phyloP scores from a whole-genome alignment of 768 basidiomycete genomes.

The Lactarius sp. region DNA sequence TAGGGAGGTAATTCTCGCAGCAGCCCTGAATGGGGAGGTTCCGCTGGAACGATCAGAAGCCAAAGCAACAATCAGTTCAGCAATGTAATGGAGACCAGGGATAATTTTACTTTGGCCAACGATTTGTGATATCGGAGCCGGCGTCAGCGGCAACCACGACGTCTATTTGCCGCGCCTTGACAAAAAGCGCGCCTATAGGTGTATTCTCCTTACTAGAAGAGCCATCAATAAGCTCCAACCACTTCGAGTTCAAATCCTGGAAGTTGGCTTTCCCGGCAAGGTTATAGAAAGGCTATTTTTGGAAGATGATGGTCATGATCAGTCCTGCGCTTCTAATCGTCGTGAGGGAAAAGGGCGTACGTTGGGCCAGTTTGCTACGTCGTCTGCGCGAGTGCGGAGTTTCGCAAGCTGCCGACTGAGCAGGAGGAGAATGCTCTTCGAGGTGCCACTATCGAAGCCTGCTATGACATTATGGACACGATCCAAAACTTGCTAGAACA shows the following conservation, averaged over 20 bases:
- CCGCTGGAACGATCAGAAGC: constrained; percentile 38
- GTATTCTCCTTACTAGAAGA: constrained; percentile 65
- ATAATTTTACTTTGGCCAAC: constrained; percentile 60
- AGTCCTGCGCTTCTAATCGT: neutral
- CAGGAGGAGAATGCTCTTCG: constrained; percentile 43
- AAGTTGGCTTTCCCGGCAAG: constrained; percentile 43
- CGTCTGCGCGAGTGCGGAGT: constrained; percentile 48
- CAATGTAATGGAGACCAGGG: neutral
- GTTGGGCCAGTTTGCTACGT: constrained; percentile 69
- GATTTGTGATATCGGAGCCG: constrained; percentile 49
- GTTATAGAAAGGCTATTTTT: constrained; percentile 43
- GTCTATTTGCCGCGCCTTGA: constrained; percentile 64
- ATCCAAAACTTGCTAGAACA: constrained; percentile 46
- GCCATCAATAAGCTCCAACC: constrained; percentile 67
- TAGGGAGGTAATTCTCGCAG: constrained; percentile 41
- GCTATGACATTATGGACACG: constrained; percentile 40
- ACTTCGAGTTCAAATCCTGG: constrained; percentile 45
- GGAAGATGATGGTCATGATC: neutral
- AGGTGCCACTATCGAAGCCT: constrained; percentile 36
- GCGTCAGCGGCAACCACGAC: constrained; percentile 73
- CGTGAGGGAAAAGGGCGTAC: constrained; percentile 28
- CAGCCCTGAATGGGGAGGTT: constrained; percentile 43
- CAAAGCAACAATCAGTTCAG: constrained; percentile 1
- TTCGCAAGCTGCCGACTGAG: constrained; percentile 43
- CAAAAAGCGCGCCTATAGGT: constrained; percentile 66